Evolutionary conservation across 805 yeast genomes (phyloP), one percentile per base, ranked within the genome.

Genomic region (Saccharomycopsis fermentans): DNA sequence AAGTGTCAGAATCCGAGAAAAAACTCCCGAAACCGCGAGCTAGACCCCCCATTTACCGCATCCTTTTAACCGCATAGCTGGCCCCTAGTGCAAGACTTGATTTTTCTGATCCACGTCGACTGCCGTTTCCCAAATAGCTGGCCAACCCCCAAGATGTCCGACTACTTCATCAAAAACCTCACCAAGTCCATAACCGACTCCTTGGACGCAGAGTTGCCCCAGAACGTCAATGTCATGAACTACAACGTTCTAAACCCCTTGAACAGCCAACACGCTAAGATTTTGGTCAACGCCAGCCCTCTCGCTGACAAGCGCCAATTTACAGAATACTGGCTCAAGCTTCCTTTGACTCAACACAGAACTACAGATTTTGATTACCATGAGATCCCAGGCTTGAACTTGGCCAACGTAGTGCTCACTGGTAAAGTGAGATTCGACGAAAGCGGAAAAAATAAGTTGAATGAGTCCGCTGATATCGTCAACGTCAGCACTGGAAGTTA

Each of bases 401-500:
- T 61, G 29, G 48, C 54, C 5, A 59, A 37, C n/a, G 55, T 59
- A 6, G 19, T 53, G 16, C 19, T 81, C 16, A 74, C 75, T 55
- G 73, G 81, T 16, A 87, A 84, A 68, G 87, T 86, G 12, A 75
- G 83, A 61, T 87, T 86, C 64, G 94, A 87, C 69, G 94, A 87
- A 65, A 78, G 84, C 57, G 94, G 94, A 0, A 77, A 74, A 60
- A 84, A 82, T 60, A 79, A 83, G 66, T 65, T 80, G 29, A 90
- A 90, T 1, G 86, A 83, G 58, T 76, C 81, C 21, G 80, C 90
- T 0, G 83, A 83, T 52, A 68, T 84, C 59, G 67, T 77, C 17
- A 59, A 53, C 61, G 56, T 34, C 52, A 43, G 40, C 9, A 48
- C 27, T 57, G 63, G 58, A 47, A 27, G 19, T 34, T 54, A 51